phyloP scores from a whole-genome alignment of 2,329 filamentous ascomycete species.

The Colletotrichum chlorophyti region DNA sequence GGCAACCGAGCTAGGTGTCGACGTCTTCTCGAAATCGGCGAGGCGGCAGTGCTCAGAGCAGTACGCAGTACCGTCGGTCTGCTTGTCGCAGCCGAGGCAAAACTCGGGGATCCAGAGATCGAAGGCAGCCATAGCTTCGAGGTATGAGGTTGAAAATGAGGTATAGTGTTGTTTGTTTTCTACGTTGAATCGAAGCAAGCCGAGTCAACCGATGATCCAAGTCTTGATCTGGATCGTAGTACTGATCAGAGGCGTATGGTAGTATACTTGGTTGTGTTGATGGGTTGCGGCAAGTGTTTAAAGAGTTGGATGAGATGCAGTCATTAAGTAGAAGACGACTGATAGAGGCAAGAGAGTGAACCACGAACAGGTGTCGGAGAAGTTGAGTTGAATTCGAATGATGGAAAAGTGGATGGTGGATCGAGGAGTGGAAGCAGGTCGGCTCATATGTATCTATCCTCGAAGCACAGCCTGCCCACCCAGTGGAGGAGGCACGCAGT shows the following conservation, averaged over 20 bases:
- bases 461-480: constrained; percentile 30
- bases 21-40: constrained; percentile 81
- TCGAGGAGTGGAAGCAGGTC: constrained; percentile 29
- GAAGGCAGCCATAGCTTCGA: constrained; percentile 25
- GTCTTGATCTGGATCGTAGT: background rate
- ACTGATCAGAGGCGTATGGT: background rate
- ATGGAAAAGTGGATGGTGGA: constrained; percentile 21
- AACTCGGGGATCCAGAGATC: constrained; percentile 86
- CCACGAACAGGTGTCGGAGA: constrained; percentile 15
- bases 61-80: constrained; percentile 82
- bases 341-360: constrained; percentile 17
- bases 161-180: background rate
- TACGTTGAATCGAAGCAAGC: background rate
- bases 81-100: constrained; percentile 92
- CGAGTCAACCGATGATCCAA: constrained; percentile 1
- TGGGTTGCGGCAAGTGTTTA: background rate
- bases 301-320: constrained; percentile 13
- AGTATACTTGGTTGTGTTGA: background rate
- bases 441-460: constrained; percentile 32
- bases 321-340: constrained; percentile 23
- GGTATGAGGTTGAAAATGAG: background rate
- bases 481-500: constrained; percentile 17
- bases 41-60: constrained; percentile 92
- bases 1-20: constrained; percentile 61
- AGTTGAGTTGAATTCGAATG: constrained; percentile 31